Conservation (phyloP, 2,329 filamentous ascomycete genomes). For the Exophiala aquamarina region DNA sequence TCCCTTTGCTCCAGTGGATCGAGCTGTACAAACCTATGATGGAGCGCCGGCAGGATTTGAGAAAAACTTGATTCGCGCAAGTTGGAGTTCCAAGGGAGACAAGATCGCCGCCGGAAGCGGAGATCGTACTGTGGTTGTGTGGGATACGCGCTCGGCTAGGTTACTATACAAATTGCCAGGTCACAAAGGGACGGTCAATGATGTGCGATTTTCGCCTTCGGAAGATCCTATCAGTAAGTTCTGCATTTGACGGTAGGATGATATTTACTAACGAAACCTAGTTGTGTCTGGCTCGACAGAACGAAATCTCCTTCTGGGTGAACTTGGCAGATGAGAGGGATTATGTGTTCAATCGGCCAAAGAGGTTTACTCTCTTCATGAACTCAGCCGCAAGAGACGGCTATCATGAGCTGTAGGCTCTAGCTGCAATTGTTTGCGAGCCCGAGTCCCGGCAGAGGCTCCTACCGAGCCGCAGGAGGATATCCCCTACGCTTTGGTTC, state of each 20-base stretch:
- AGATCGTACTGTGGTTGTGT: slow-evolving; percentile 86
- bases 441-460: too few relatives aligned
- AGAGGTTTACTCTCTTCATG: too few relatives aligned
- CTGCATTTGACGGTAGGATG: slow-evolving; percentile 2
- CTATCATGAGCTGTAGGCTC: too few relatives aligned
- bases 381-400: too few relatives aligned
- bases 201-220: slow-evolving; percentile 83
- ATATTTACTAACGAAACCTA: slow-evolving; percentile 39
- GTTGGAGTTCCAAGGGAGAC: slow-evolving; percentile 84
- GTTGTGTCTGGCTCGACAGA: slow-evolving; percentile 91
- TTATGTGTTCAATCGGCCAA: too few relatives aligned
- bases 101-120: slow-evolving; percentile 86
- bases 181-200: slow-evolving; percentile 92
- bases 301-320: slow-evolving; percentile 77
- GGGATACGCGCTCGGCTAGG: slow-evolving; percentile 86
- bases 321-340: slow-evolving; percentile 64
- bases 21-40: slow-evolving; percentile 84
- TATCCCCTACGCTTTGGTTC: too few relatives aligned
- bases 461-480: too few relatives aligned
- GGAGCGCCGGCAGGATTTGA: slow-evolving; percentile 86
- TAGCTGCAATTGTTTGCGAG: too few relatives aligned
- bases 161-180: slow-evolving; percentile 92
- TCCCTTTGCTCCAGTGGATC: slow-evolving; percentile 86
- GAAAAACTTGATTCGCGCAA: slow-evolving; percentile 86
- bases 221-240: slow-evolving; percentile 84